Base-by-base conservation (phyloP, 2,329 filamentous ascomycete genomes). In the Alternaria sp. region DNA sequence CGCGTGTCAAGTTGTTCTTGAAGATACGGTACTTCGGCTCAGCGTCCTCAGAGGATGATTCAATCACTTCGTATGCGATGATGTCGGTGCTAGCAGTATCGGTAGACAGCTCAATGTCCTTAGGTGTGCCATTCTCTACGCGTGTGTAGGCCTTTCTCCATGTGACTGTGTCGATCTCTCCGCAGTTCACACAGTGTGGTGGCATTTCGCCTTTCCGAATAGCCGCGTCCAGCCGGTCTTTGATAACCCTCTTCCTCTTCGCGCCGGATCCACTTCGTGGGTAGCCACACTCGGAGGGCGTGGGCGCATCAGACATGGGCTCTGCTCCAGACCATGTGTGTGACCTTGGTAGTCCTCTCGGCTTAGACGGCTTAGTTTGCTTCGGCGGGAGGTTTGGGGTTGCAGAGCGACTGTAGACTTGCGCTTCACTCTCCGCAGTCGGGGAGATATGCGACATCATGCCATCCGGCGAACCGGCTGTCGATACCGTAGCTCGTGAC, bases 91-190 rank as follows among this genome's bases (percentile, higher is more conserved):
- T 88, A 54, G 87, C 86, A 1, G 91, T 89, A 21, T 70, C 67
- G 40, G 63, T 68, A 0, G 90, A 92, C 57, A 90, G 88, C 62
- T 93, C 88, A 50, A 92, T 86, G 63, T 90, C 88, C 4, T 87
- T 85, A 0, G 93, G 93, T 30, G 86, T 85, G 1, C 93, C 93
- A 15, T 88, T 83, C 49, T 90, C 86, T 8, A 92, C 86, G 73
- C 93, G 93, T n/a, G 89, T 89, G 86, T 91, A 97, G 12, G 96
- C 93, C 74, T 95, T 96, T 64, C 96, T 90, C 96, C 96, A 99
- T 0, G 95, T 97, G 0, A 95, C 93, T 0, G 96, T 99, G 73
- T 98, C 92, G 61, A 99, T 97, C 7, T 93, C 92, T 6, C 96
- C 96, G 73, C 96, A 99, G 73, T 98, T 97, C 67, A 88, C 88